Evolutionary conservation across 768 basidiomycete species (phyloP).

Genomic region (Tricholoma flavovirens): DNA sequence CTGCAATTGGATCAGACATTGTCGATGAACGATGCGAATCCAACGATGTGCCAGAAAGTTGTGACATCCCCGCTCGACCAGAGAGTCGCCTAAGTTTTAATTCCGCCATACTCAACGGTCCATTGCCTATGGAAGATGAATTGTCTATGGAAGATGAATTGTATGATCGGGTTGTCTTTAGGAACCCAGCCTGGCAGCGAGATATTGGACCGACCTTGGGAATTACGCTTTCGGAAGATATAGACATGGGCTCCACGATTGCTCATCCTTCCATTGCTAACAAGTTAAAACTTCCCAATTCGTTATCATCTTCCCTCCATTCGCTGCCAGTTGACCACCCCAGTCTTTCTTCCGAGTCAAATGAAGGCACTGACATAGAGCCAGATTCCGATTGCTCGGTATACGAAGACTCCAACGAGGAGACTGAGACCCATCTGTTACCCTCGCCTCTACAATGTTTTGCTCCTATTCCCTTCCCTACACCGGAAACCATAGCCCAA

Average conservation of each 20-base stretch:
- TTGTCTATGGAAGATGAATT: constrained; percentile 1
- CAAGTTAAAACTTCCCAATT: constrained; percentile 1
- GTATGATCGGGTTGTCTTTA: neutral
- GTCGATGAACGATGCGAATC: constrained; percentile 14
- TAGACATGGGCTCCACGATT: too few species aligned
- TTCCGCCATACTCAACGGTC: constrained; percentile 6
- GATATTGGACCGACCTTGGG: constrained; percentile 5
- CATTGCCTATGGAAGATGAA: constrained; percentile 5
- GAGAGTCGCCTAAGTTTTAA: constrained; percentile 46
- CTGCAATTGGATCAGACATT: constrained; percentile 17
- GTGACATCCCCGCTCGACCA: constrained; percentile 37
- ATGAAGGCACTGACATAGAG: constrained; percentile 18
- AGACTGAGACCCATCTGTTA: constrained; percentile 11
- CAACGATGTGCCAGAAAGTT: constrained; percentile 8
- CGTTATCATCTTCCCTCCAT: neutral
- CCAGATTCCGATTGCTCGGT: constrained; percentile 20
- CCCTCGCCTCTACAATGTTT: constrained; percentile 10
- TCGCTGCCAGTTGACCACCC: constrained; percentile 6
- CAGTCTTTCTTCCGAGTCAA: constrained; percentile 10
- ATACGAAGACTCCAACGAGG: constrained; percentile 18
- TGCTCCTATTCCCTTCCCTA: constrained; percentile 11
- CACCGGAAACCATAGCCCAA: constrained; percentile 10
- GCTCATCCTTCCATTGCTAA: constrained; percentile 4
- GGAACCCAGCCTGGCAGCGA: constrained; percentile 11
- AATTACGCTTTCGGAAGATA: neutral